A percentile compares a stretch with the other conserved stretches of the same genome.
Conservation (phyloP, 495 filamentous ascomycete species). For the Apiosordaria backusii region DNA sequence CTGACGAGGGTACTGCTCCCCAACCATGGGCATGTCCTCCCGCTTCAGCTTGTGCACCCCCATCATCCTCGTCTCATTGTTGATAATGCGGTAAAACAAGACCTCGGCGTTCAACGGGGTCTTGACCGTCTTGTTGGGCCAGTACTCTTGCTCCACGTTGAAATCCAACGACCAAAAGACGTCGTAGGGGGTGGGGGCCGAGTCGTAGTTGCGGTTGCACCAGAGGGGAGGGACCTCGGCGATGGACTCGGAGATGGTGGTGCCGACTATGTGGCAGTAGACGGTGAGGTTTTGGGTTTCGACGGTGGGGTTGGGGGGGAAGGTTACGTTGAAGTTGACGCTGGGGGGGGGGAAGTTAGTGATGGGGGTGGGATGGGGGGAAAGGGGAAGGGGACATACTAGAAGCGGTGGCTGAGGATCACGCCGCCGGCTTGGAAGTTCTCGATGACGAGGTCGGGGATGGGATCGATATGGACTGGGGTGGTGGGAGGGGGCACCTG, state of each 20-base stretch:
- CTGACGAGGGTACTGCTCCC: slow-evolving; percentile 20
- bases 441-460: slow-evolving; percentile 24
- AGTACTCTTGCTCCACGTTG: not conserved
- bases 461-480: not conserved
- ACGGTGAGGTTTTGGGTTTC: not conserved
- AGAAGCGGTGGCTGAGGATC: slow-evolving; percentile 25
- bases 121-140: not conserved
- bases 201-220: slow-evolving; percentile 18
- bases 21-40: slow-evolving; percentile 13
- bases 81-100: not conserved
- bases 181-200: not conserved
- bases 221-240: slow-evolving; percentile 17
- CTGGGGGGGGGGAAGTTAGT: slow-evolving; percentile 7
- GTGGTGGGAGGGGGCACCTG: slow-evolving; percentile 3
- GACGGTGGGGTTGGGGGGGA: not conserved
- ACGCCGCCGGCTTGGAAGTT: slow-evolving; percentile 25
- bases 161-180: slow-evolving; percentile 27
- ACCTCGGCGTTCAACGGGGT: not conserved
- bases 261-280: slow-evolving; percentile 25
- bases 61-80: not conserved
- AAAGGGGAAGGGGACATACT: slow-evolving; percentile 10
- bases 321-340: slow-evolving; percentile 26
- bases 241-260: slow-evolving; percentile 18
- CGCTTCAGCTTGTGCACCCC: slow-evolving; percentile 1
- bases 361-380: not conserved